Conservation (phyloP, 108 stramenopile species). For the Nitzschia putrida region DNA sequence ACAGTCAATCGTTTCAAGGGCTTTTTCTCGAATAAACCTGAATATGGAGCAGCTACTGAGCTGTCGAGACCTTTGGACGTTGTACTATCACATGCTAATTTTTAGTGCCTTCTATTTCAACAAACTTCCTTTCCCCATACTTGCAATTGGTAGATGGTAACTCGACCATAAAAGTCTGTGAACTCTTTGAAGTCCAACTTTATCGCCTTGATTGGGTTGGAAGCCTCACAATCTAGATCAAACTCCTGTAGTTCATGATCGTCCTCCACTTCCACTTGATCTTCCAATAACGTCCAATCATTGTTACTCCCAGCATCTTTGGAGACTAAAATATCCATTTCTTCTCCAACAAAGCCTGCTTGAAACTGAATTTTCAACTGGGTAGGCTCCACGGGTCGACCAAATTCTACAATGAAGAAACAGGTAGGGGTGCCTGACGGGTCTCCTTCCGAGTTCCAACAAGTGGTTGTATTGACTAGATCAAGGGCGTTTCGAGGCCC, state of each 20-base stretch:
- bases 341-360: constrained; percentile 56
- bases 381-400: constrained; percentile 37
- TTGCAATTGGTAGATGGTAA: constrained; percentile 58
- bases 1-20: no score
- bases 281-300: constrained; percentile 17
- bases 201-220: constrained; percentile 25
- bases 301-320: background rate
- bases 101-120: no score
- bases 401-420: constrained; percentile 51
- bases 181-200: constrained; percentile 51
- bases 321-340: constrained; percentile 16
- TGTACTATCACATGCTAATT: no score
- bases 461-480: constrained; percentile 34
- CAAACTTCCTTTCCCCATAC: constrained; percentile 53
- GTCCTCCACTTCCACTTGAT: constrained; percentile 52
- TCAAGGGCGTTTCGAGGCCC: constrained; percentile 61
- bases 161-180: constrained; percentile 66
- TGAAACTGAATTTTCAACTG: constrained; percentile 59
- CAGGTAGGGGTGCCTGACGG: constrained; percentile 21
- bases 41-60: background rate
- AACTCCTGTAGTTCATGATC: constrained; percentile 49
- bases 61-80: background rate
- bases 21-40: background rate
- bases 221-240: constrained; percentile 9
- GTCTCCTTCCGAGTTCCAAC: constrained; percentile 67